Evolutionary conservation across 2,329 filamentous ascomycete species (phyloP).

Genomic region (Amphichorda felina): DNA sequence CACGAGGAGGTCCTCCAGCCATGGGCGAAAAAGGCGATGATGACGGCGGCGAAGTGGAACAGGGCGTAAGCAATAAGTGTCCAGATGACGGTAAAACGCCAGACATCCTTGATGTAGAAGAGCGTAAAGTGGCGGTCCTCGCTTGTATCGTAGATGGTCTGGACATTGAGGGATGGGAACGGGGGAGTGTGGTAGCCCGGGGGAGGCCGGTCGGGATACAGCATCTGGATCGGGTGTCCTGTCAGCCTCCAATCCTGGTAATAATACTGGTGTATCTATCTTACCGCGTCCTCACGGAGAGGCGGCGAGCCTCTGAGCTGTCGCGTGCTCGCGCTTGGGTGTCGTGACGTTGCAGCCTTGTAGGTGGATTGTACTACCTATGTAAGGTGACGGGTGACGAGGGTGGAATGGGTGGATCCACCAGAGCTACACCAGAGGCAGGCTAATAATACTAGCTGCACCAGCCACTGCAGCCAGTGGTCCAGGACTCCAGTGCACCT

Average conservation of each 20-base stretch:
- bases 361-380: too few relatives aligned
- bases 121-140: slow-evolving; percentile 42
- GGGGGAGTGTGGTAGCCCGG: slow-evolving; percentile 49
- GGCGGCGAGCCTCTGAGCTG: background rate
- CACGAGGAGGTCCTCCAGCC: slow-evolving; percentile 42
- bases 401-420: too few relatives aligned
- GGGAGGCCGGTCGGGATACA: slow-evolving; percentile 21
- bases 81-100: slow-evolving; percentile 82
- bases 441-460: too few relatives aligned
- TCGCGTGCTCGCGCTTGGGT: too few relatives aligned
- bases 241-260: too few relatives aligned
- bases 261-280: background rate
- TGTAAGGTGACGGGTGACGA: too few relatives aligned
- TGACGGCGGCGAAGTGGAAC: slow-evolving; percentile 61
- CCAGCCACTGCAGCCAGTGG: too few relatives aligned
- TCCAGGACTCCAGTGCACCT: too few relatives aligned
- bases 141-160: slow-evolving; percentile 32
- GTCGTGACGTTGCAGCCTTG: background rate
- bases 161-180: slow-evolving; percentile 78
- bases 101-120: slow-evolving; percentile 66
- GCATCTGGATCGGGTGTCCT: background rate
- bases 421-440: too few relatives aligned
- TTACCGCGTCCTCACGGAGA: background rate
- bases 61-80: slow-evolving; percentile 67
- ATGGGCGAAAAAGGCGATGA: slow-evolving; percentile 64